Conservation (phyloP, 805 yeast genomes). For the Yamadazyma takamatsuzukensis region DNA sequence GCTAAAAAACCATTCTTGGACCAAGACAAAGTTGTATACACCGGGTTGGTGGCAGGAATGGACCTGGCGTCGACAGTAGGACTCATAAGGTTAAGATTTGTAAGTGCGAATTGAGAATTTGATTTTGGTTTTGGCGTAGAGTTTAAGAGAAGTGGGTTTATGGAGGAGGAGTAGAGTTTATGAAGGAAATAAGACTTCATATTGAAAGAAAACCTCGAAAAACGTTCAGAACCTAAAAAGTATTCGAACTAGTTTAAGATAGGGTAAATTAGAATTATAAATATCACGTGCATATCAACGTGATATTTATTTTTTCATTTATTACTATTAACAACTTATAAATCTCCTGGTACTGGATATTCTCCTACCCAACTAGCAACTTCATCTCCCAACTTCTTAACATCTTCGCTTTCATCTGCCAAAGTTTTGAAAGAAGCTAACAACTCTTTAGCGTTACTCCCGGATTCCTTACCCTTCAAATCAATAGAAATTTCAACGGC, state of each 20-base stretch:
- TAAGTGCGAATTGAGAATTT: background rate
- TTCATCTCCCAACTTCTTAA: conserved; percentile 50
- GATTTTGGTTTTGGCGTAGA: background rate
- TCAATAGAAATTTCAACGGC: conserved; percentile 66
- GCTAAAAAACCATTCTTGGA: conserved; percentile 83
- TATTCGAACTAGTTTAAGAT: no score
- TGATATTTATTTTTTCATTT: no score
- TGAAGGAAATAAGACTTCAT: no score
- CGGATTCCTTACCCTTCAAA: conserved; percentile 57
- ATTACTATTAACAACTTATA: conserved; percentile 6
- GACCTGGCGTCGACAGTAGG: no score
- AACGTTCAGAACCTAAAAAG: no score
- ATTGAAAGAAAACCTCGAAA: no score
- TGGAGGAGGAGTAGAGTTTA: background rate
- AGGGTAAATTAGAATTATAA: no score
- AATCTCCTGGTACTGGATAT: conserved; percentile 88
- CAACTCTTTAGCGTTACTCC: conserved; percentile 54
- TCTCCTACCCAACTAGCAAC: conserved; percentile 68
- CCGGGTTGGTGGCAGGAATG: background rate
- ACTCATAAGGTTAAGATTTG: background rate
- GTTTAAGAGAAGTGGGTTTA: background rate
- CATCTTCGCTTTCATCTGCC: conserved; percentile 61
- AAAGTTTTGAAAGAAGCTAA: conserved; percentile 65
- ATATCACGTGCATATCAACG: no score
- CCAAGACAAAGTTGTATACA: conserved; percentile 47